Base-by-base conservation (phyloP, 805 yeast genomes). In the Candida vaughaniae region DNA sequence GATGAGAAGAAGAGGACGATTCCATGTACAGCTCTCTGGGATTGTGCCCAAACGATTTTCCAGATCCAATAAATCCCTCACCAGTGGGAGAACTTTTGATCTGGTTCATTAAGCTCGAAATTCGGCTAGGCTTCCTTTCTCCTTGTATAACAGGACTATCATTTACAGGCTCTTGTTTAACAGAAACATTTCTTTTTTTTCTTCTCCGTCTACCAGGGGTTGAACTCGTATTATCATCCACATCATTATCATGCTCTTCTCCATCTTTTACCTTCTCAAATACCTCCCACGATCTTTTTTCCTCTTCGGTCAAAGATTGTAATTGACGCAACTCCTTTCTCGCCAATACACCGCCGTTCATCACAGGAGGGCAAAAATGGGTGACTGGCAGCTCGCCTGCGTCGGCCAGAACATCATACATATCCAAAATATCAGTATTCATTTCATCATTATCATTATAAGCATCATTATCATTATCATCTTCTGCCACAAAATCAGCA, bases 281-380 rank as follows among this genome's bases (percentile, higher is more conserved):
- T 27, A 57, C 27, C 17, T 54, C 58, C 73, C 73, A 68, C 3
- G 71, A 53, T 18, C 49, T 47, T 5, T 54, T 43, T 39, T 67
- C 73, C 12, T 66, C 73, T 14, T 51, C 39, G 3, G 65, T 50
- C 12, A 66, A 43, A 26, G 45, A 54, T 36, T 55, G 56, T 6
- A 46, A 29, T 16, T 56, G 64, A 6, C 58, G 49, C 15, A 52
- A 49, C 39, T 65, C 72, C 26, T 61, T 53, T 29, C 73, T 42
- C 18, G 55, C 50, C 9, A 64, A 38, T 2, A 63, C 62, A 0
- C 73, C 73, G 5, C 73, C 73, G 38, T 68, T 68, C 15, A 61
- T 46, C 8, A 53, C 59, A 12, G 55, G 51, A 19, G 39, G 46
- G n/a, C 22, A 25, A 4, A 12, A 15, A 12, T 25, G 14, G 6